Conservation (phyloP, 345 rosid species). For the Eucalyptus sp. region DNA sequence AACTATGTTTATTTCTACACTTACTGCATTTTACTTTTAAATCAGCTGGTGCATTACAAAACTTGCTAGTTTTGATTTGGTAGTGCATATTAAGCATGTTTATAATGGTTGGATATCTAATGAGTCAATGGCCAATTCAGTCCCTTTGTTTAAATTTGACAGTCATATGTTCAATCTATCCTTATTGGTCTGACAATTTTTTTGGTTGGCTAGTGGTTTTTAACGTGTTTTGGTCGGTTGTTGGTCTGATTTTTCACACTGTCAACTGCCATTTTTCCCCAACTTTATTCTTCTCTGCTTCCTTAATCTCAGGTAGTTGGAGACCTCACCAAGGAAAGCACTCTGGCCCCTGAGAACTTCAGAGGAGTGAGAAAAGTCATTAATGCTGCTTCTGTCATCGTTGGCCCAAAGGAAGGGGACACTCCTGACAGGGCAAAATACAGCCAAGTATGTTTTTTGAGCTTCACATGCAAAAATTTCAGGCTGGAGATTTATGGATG, state of each 20-base stretch:
- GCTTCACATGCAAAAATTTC: neutral
- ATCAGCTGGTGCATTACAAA: neutral
- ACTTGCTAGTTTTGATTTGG: neutral
- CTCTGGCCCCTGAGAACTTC: slow-evolving; percentile 53
- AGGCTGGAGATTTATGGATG: neutral
- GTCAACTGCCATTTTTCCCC: neutral
- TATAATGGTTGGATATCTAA: neutral
- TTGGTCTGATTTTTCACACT: neutral
- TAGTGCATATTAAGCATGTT: neutral
- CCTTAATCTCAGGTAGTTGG: slow-evolving; percentile 49
- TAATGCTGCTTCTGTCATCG: slow-evolving; percentile 79
- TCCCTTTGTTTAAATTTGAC: neutral
- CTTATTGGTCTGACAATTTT: neutral
- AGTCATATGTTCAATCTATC: neutral
- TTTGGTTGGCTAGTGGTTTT: no score
- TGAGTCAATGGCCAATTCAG: neutral
- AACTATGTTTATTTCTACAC: neutral
- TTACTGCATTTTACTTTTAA: neutral
- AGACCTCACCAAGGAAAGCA: slow-evolving; percentile 65
- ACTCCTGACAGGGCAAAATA: slow-evolving; percentile 91
- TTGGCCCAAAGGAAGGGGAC: slow-evolving; percentile 98
- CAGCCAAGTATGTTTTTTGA: slow-evolving; percentile 47
- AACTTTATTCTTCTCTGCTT: neutral
- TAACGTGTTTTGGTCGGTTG: neutral
- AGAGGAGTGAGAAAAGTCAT: slow-evolving; percentile 85